Conservation (phyloP, 2,329 filamentous ascomycete species). For the Proliferodiscus dingleyae region DNA sequence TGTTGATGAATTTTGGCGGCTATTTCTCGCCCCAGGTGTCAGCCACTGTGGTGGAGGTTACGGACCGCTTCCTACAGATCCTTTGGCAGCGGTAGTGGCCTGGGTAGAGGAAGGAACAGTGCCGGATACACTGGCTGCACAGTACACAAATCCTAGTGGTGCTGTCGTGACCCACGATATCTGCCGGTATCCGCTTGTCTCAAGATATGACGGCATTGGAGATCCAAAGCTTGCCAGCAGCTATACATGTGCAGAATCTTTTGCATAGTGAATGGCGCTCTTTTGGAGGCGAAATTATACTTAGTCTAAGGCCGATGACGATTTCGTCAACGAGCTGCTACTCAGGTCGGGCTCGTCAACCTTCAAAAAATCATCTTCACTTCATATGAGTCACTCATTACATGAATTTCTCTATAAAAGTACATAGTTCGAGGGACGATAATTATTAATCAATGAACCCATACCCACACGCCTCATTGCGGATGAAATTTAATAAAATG, state of each 20-base stretch:
- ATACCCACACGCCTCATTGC: no score
- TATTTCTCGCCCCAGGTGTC: conserved; percentile 11
- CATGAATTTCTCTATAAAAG: no score
- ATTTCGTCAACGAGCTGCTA: no score
- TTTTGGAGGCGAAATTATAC: no score
- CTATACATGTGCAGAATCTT: neutral
- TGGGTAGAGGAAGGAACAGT: conserved; percentile 31
- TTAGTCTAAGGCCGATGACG: no score
- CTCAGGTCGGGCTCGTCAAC: no score
- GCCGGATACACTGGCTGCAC: conserved; percentile 14
- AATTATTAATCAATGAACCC: no score
- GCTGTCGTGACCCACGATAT: neutral
- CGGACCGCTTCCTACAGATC: conserved; percentile 19
- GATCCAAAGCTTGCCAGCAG: neutral
- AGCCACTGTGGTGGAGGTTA: conserved; percentile 4
- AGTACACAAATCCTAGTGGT: neutral
- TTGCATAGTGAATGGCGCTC: no score
- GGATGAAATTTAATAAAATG: no score
- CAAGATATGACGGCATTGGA: neutral
- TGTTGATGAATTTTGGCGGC: conserved; percentile 6
- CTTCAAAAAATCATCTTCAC: no score
- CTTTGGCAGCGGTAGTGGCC: conserved; percentile 26
- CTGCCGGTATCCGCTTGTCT: neutral
- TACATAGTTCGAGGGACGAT: no score
- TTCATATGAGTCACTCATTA: no score